Base-by-base conservation (phyloP, 768 basidiomycete genomes). In the Lyophyllum atratum region DNA sequence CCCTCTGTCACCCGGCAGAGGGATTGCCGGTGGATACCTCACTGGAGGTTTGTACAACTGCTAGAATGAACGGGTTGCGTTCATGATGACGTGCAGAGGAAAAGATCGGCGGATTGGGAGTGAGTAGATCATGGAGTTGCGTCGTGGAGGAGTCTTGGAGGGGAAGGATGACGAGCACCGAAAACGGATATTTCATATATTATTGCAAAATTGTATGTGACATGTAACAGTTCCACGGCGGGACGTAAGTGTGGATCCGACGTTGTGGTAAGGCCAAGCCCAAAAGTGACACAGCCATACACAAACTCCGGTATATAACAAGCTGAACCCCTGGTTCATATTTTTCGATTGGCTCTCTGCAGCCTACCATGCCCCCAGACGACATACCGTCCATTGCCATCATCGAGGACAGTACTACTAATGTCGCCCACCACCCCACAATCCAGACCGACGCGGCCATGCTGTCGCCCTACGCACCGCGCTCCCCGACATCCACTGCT, bases 391-490 rank as follows among this genome's bases (percentile, higher is more conserved):
- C 57, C 25, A 62, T 62, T 1, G 43, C 56, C 21, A 56, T 62
- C 29, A 54, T 49, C n/a, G 51, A 52, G 2, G 57, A 54, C 31
- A 56, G 54, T 22, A 46, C 51, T 3, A 31, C 54, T 14, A 49
- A 59, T 54, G 28, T 56, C 11, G 25, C 46, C 21, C 21, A 50
- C 17, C 25, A 44, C 15, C 44, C 26, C 6, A 47, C 33, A 7
- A 48, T 43, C 19, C 29, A 28, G 4, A 53, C 46, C 21, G 56
- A 58, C 29, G 29, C 59, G 8, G 62, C 59, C 11, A 47, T 74
- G 24, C 66, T 73, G 2, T 68, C 72, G 1, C 72, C 69, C 21
- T 66, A 67, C 34, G 59, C 64, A 1, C 69, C 64, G 6, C 58
- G 61, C 19, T 72, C 72, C 0, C 68, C 70, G 0, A 68, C 69